Evolutionary conservation across 2,329 filamentous ascomycete genomes (phyloP).

Genomic region (Fusarium acutatum): DNA sequence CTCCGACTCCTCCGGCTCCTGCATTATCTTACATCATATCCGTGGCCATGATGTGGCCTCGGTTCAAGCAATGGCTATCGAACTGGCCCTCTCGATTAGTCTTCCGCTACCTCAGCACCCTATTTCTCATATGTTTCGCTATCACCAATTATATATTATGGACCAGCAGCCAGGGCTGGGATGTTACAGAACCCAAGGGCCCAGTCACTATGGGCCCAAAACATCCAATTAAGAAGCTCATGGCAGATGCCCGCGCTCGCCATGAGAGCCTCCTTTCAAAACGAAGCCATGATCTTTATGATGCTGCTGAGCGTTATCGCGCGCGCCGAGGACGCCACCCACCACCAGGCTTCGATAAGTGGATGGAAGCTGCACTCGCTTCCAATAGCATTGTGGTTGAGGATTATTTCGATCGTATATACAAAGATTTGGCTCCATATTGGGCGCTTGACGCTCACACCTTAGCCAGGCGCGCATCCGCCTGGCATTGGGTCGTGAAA

Average conservation of each 20-base stretch:
- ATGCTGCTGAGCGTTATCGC: slow-evolving; percentile 65
- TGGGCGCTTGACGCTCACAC: slow-evolving; percentile 62
- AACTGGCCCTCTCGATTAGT: slow-evolving; percentile 42
- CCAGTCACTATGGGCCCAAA: slow-evolving; percentile 38
- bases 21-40: slow-evolving; percentile 16
- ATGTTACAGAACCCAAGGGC: slow-evolving; percentile 34
- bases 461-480: slow-evolving; percentile 50
- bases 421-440: slow-evolving; percentile 68
- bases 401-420: slow-evolving; percentile 71
- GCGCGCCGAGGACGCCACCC: slow-evolving; percentile 66
- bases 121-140: slow-evolving; percentile 38
- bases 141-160: slow-evolving; percentile 46
- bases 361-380: slow-evolving; percentile 63
- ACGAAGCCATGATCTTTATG: slow-evolving; percentile 58
- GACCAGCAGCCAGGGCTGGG: slow-evolving; percentile 41
- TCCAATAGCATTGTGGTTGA: slow-evolving; percentile 66
- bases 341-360: slow-evolving; percentile 69
- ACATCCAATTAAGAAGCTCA: slow-evolving; percentile 62
- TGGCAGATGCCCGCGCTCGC: slow-evolving; percentile 54
- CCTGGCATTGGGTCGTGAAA: slow-evolving; percentile 56
- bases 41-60: slow-evolving; percentile 38
- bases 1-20: slow-evolving; percentile 21
- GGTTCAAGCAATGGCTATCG: slow-evolving; percentile 40
- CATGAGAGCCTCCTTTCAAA: slow-evolving; percentile 54
- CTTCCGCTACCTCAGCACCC: slow-evolving; percentile 41